phyloP scores from a whole-genome alignment of 2,329 filamentous ascomycete species.

The Nectriaceae sp. region DNA sequence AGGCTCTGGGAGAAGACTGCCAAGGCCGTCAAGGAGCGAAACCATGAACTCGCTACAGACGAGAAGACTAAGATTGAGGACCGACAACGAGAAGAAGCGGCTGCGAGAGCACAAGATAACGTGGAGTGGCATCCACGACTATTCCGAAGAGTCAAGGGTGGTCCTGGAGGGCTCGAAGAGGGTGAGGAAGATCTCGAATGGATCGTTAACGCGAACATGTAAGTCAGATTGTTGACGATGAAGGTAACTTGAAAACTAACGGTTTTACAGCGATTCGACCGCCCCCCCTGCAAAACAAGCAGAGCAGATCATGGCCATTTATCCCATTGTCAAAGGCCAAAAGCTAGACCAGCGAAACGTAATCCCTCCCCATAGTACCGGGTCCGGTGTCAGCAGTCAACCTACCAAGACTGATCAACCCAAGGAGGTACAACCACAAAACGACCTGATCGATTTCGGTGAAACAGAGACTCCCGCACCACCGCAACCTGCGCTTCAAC shows the following conservation, averaged over 20 bases:
- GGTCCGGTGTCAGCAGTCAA: conserved; percentile 9
- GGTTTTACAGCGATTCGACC: conserved; percentile 29
- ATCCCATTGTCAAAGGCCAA: conserved; percentile 82
- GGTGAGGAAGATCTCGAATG: conserved; percentile 91
- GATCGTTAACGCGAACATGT: conserved; percentile 90
- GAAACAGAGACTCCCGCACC: conserved; percentile 29
- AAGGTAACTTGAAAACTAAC: conserved; percentile 20
- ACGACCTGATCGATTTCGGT: conserved; percentile 60
- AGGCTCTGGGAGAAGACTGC: conserved; percentile 82
- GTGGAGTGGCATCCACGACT: conserved; percentile 87
- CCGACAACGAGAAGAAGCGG: conserved; percentile 84
- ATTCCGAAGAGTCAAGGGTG: conserved; percentile 75
- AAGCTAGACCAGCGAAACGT: conserved; percentile 54
- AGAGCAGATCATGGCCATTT: conserved; percentile 83
- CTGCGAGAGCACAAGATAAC: conserved; percentile 73
- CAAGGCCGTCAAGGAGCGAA: conserved; percentile 77
- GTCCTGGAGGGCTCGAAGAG: conserved; percentile 71
- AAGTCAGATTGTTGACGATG: conserved; percentile 29
- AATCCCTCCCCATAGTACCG: conserved; percentile 49
- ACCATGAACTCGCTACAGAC: conserved; percentile 87
- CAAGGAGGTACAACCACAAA: conserved; percentile 2
- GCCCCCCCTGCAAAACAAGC: conserved; percentile 68
- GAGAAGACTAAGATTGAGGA: conserved; percentile 98
- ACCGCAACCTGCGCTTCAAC: conserved; percentile 6
- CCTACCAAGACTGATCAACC: conserved; percentile 4